Evolutionary conservation across 2,329 filamentous ascomycete species (phyloP).

Genomic region (Simplicillium sp.): DNA sequence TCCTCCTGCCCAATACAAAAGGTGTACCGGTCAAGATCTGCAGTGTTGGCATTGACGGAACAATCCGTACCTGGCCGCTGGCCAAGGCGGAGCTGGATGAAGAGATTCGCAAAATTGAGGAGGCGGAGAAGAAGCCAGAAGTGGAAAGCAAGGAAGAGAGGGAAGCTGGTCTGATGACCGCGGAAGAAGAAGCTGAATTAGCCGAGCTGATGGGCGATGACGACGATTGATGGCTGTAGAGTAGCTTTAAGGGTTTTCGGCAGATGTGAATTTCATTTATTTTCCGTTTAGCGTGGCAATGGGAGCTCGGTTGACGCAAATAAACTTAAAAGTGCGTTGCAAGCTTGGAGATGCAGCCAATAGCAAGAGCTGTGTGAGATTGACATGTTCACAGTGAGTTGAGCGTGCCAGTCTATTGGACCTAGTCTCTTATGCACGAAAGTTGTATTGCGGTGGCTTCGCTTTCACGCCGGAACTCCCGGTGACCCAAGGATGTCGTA

Average conservation of each 20-base stretch:
- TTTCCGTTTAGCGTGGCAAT: background rate
- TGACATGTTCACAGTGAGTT: too few relatives aligned
- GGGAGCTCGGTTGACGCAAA: too few relatives aligned
- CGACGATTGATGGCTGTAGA: background rate
- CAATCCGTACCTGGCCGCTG: constrained; percentile 76
- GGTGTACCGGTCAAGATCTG: constrained; percentile 43
- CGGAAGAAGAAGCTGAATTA: constrained; percentile 86
- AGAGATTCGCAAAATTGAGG: constrained; percentile 32
- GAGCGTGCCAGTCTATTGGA: too few relatives aligned
- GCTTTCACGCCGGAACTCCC: too few relatives aligned
- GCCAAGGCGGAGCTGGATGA: constrained; percentile 47
- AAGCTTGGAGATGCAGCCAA: background rate
- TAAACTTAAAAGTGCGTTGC: too few relatives aligned
- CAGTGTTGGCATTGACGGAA: constrained; percentile 85
- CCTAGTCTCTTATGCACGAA: too few relatives aligned
- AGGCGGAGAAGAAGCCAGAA: constrained; percentile 39
- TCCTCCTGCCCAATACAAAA: constrained; percentile 41
- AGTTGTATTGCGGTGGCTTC: too few relatives aligned
- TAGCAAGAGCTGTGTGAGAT: too few relatives aligned
- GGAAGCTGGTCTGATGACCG: constrained; percentile 53
- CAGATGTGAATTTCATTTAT: background rate
- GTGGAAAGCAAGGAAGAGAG: constrained; percentile 38
- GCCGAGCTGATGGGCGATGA: constrained; percentile 79
- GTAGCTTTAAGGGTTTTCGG: background rate
- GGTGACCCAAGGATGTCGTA: too few relatives aligned